Conservation (phyloP, 768 basidiomycete species). For the Strobilomyces confusus region DNA sequence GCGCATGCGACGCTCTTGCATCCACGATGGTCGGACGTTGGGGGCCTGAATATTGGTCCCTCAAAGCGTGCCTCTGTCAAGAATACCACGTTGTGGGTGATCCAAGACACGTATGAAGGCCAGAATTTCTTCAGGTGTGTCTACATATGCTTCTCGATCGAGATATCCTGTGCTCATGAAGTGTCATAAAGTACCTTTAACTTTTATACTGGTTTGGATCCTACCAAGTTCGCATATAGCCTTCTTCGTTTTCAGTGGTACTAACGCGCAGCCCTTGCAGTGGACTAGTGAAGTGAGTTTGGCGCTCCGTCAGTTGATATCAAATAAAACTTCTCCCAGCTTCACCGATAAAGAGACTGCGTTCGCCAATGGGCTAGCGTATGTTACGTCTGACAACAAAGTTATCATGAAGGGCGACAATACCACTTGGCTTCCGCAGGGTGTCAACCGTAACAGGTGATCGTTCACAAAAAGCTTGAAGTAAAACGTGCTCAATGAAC, state of each 20-base stretch:
- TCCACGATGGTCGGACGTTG: not conserved
- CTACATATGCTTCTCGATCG: constrained; percentile 9
- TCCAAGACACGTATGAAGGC: constrained; percentile 64
- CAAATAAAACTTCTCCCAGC: constrained; percentile 34
- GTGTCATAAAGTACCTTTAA: constrained; percentile 43
- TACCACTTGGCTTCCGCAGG: constrained; percentile 49
- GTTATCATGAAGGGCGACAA: constrained; percentile 79
- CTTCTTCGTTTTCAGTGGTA: constrained; percentile 7
- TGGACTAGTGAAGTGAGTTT: constrained; percentile 66
- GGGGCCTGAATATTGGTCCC: not conserved
- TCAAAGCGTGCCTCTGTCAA: constrained; percentile 15
- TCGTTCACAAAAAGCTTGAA: not conserved
- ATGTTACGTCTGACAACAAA: constrained; percentile 50
- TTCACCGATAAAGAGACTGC: constrained; percentile 58
- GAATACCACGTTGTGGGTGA: constrained; percentile 57
- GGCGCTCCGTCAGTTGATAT: not conserved
- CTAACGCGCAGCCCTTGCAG: constrained; percentile 35
- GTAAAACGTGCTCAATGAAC: not conserved
- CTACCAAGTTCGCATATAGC: constrained; percentile 47
- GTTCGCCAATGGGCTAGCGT: constrained; percentile 51
- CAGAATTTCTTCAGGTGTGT: constrained; percentile 66
- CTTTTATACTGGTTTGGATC: constrained; percentile 61
- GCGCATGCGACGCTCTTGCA: constrained; percentile 12
- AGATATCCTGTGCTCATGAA: constrained; percentile 2
- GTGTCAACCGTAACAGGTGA: constrained; percentile 61